Conservation (phyloP, 148 eudicot species). For the Arbutus unedo region DNA sequence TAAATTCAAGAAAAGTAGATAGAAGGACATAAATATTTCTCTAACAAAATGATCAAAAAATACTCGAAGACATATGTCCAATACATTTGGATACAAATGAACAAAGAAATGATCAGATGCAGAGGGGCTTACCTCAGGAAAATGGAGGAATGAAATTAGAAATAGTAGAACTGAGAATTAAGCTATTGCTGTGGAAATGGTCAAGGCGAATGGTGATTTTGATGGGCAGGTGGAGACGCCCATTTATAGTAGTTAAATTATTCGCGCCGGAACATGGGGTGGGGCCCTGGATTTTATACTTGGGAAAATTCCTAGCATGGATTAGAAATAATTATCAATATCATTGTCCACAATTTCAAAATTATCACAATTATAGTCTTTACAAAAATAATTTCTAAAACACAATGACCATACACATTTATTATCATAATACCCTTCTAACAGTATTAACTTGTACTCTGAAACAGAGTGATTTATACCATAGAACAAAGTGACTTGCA, state of each 20-base stretch:
- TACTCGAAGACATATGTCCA: background rate
- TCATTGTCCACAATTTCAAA: no score
- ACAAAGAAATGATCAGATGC: no score
- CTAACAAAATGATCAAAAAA: background rate
- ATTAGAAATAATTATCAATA: no score
- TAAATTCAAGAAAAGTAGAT: background rate
- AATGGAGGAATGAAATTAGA: background rate
- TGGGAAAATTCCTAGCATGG: no score
- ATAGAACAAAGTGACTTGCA: no score
- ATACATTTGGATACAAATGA: no score
- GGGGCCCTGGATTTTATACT: background rate
- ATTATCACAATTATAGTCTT: no score
- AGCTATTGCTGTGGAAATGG: background rate
- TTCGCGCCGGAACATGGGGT: background rate
- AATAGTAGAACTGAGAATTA: background rate
- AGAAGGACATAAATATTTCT: background rate
- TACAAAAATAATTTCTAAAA: no score
- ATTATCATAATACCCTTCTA: no score
- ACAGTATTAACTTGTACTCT: no score
- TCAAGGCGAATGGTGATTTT: background rate
- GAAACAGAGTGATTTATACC: no score
- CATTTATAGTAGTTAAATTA: background rate
- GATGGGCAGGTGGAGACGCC: background rate
- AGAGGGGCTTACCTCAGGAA: constrained; percentile 1
- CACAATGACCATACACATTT: no score